Evolutionary conservation across 306 rosid species (phyloP), one percentile per base, ranked within the genome.

Genomic region (Macrotyloma uniflorum): DNA sequence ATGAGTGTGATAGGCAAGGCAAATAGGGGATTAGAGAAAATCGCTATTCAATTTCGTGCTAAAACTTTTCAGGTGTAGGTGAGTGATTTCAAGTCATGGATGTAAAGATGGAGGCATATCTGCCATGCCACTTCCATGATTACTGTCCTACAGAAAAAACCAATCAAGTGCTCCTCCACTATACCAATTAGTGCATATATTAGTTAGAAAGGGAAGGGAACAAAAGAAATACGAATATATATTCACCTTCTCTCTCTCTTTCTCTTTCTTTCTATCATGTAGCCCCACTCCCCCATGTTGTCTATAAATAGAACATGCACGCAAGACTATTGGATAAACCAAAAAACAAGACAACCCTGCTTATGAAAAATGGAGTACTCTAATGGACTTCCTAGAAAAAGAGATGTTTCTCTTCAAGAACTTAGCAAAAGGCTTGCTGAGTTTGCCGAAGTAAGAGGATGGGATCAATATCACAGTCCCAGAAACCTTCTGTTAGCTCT

Each of bases 401-500:
- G 80, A 66, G 91, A 88, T 59, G 94, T 91, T 68, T 89, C 97
- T 61, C 91, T 91, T 81, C 79, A 84, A 24, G 97, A 91, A 63
- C 90, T 91, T 11, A 88, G 93, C 76, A 85, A 82, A 32, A 86
- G 81, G 78, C 90, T 91, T 57, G 90, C 90, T 68, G 97, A 89
- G 87, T 91, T 91, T 79, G 85, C 90, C 76, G 70, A 76, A 84
- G 89, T 88, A 1, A 84, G 97, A 84, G 94, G 93, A 77, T 92
- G 97, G 97, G 89, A 90, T 5, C 91, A 88, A 64, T 83, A 87
- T 73, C 97, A 92, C 82, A 92, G 95, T 70, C 97, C 97, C 0
- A 90, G 97, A 73, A 92, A 92, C 70, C 91, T 92, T 55, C 97
- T 92, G 54, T 82, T 92, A 65, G 97, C 97, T 63, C 95, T 92